Evolutionary conservation across 2,329 filamentous ascomycete genomes (phyloP).

Genomic region (Scedosporium apiospermum): DNA sequence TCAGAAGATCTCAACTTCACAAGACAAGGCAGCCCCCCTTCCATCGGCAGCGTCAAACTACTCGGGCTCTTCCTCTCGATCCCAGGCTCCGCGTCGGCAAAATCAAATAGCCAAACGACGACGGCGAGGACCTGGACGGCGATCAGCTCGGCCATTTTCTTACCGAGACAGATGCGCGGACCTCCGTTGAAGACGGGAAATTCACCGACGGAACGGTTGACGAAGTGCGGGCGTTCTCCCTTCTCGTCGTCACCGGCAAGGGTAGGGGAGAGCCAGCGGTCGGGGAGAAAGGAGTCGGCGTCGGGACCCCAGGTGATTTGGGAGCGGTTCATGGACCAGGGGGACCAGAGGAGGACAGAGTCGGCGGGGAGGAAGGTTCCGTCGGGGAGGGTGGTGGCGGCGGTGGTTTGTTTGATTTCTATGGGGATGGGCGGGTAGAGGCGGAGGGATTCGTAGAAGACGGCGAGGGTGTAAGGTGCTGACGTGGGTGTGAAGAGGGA

Average conservation of each 20-base stretch:
- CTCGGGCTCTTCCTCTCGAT: slow-evolving; percentile 45
- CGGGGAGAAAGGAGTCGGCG: slow-evolving; percentile 44
- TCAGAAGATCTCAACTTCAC: slow-evolving; percentile 14
- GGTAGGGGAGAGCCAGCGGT: slow-evolving; percentile 37
- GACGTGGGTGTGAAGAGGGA: slow-evolving; percentile 29
- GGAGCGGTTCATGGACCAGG: slow-evolving; percentile 56
- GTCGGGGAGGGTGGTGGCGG: slow-evolving; percentile 45
- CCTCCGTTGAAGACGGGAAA: slow-evolving; percentile 59
- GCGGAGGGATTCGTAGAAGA: slow-evolving; percentile 53
- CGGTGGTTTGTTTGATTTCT: slow-evolving; percentile 51
- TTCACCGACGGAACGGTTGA: slow-evolving; percentile 38
- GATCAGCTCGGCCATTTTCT: slow-evolving; percentile 54
- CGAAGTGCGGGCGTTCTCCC: slow-evolving; percentile 24
- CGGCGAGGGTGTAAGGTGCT: slow-evolving; percentile 48
- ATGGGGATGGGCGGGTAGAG: slow-evolving; percentile 57
- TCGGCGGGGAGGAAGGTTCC: slow-evolving; percentile 45
- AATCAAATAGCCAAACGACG: slow-evolving; percentile 40
- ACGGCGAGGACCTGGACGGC: slow-evolving; percentile 45
- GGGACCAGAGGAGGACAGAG: slow-evolving; percentile 52
- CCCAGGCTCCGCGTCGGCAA: slow-evolving; percentile 31
- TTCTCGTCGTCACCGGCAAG: slow-evolving; percentile 11
- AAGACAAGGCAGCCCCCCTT: slow-evolving; percentile 44
- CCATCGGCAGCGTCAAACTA: slow-evolving; percentile 55
- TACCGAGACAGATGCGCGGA: slow-evolving; percentile 49
- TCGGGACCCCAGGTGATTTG: slow-evolving; percentile 45